phyloP scores from a whole-genome alignment of 805 yeast genomes.

The Lachancea fermentati region DNA sequence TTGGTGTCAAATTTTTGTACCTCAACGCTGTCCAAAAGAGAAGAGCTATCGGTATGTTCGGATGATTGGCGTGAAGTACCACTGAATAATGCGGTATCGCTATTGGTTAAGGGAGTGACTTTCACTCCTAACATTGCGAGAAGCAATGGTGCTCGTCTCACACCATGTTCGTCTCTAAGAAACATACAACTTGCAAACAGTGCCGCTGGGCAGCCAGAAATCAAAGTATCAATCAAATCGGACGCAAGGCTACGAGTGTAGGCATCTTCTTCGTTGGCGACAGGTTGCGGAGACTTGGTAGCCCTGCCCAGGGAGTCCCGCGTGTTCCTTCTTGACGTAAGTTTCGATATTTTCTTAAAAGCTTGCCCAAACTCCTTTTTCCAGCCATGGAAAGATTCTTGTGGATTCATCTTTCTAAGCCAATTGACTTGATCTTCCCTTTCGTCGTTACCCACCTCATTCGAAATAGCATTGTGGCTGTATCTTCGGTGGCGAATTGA shows the following conservation, averaged over 20 bases:
- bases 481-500: slow-evolving; percentile 8
- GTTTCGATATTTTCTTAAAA: slow-evolving; percentile 20
- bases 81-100: neutral
- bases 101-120: slow-evolving; percentile 46
- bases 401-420: slow-evolving; percentile 8
- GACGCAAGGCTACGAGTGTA: slow-evolving; percentile 32
- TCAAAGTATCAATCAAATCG: slow-evolving; percentile 46
- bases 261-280: slow-evolving; percentile 11
- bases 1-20: slow-evolving; percentile 31
- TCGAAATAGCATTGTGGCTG: neutral
- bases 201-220: slow-evolving; percentile 69
- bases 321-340: slow-evolving; percentile 10
- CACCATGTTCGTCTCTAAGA: slow-evolving; percentile 68
- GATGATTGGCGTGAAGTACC: neutral
- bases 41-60: neutral
- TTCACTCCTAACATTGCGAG: slow-evolving; percentile 65
- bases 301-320: slow-evolving; percentile 4
- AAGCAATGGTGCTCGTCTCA: slow-evolving; percentile 75
- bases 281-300: slow-evolving; percentile 1
- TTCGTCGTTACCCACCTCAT: slow-evolving; percentile 1
- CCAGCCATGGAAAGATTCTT: slow-evolving; percentile 21
- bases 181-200: slow-evolving; percentile 70
- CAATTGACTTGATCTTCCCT: slow-evolving; percentile 6
- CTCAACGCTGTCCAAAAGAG: slow-evolving; percentile 11
- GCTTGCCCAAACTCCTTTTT: slow-evolving; percentile 28